Base-by-base conservation (phyloP, 345 rosid genomes). In the Schrenkiella parvula region DNA sequence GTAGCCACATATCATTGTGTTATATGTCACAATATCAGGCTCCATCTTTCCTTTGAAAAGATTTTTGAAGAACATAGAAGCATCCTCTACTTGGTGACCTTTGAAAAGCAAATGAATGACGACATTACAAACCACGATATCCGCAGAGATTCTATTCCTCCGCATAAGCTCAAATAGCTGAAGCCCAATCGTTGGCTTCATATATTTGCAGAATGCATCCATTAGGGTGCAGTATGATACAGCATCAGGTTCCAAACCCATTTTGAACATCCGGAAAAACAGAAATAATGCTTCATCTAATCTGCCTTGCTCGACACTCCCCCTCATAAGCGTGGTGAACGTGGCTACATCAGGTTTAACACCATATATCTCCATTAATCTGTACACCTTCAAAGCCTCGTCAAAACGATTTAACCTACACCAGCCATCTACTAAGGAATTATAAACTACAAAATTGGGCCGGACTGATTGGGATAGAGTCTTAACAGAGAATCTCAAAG, bases 1-100 rank as follows among this genome's bases (percentile, higher is more conserved):
- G 55, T 68, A 82, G 64, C 87, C 85, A 63, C 84, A 78, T 41
- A 82, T 68, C 85, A 85, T 38, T 0, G 85, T 82, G 72, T 85
- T 85, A 73, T 80, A 83, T 5, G 89, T 83, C 43, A 83, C 50
- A 23, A 80, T 57, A 76, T 83, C 89, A 46, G 82, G 89, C 39
- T 81, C 50, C 32, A 77, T 67, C 15, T 78, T 82, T 48, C 68
- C 60, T 43, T 68, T 35, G n/a, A 58, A 61, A 41, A 85, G 79
- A 53, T 71, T 67, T 2, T 29, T 23, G 8, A 83, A 78, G 28
- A 71, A 77, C 41, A 31, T 50, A 38, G 60, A 18, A 22, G 87
- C 85, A 6, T 66, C 74, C 19, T 65, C 78, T 8, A 68, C 28
- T 2, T 23, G 64, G 17, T 60, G 46, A 43, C 44, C 66, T 68